Base-by-base conservation (phyloP, 2,329 filamentous ascomycete genomes). In the Achaetomium macrosporum region DNA sequence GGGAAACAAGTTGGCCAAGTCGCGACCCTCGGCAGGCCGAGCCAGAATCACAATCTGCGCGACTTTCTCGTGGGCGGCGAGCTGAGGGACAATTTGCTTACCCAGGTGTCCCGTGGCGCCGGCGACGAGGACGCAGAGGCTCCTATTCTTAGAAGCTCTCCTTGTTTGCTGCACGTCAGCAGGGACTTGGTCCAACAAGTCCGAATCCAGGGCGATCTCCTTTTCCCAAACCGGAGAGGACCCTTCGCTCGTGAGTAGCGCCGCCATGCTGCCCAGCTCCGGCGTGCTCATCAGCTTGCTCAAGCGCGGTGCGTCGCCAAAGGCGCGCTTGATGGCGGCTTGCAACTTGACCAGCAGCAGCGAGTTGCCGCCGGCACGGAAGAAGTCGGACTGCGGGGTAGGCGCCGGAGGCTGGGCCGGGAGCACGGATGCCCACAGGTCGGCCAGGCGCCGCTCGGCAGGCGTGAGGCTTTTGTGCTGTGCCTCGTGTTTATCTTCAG, bases 341-440 rank as follows among this genome's bases (percentile, higher is more conserved):
- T 50, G 47, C n/a, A 50, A 19, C n/a, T 39, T 30, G 31, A 50
- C 41, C 11, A 44, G 40, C 20, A 50, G 41, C n/a, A 50, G 40
- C 11, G 47, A 50, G 47, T 37, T 50, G 36, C 47, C 47, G 31
- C 47, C 47, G 1, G 29, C 30, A 9, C 5, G 3, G 39, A 50
- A 50, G 41, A 50, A 50, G 31, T 50, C 47, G 5, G 47, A 19
- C n/a, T 13, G 30, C 7, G 37, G 29, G 5, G 15, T 17, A 4
- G 16, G 5, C 13, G 16, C 25, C 2, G 19, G 5, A 19, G 9
- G 11, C 11, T 20, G 11, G 7, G 16, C 29, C 2, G 37, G 37
- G 8, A 49, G 11, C 4, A 49, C 46, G 37, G n/a, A 15, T 5
- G 25, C 9, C 47, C 47, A 49, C n/a, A 42, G 37, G 6, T 12